A percentile compares a stretch with the other conserved stretches of the same genome.
phyloP scores from a whole-genome alignment of 2,329 filamentous ascomycete species.

The Arthrobotrys musiformis region DNA sequence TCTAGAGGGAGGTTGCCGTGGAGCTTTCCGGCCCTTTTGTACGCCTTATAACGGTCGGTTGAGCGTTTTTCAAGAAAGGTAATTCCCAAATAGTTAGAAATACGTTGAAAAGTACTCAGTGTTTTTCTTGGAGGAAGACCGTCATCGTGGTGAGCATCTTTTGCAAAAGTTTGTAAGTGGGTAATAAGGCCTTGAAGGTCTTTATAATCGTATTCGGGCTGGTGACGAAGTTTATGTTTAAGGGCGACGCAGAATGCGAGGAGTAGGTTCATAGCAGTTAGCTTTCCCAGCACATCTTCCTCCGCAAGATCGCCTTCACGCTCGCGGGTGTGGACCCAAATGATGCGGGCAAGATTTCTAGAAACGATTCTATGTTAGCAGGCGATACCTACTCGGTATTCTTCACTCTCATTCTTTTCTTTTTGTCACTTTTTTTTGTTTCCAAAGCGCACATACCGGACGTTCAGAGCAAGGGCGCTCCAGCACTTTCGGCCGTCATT shows the following conservation, averaged over 20 bases:
- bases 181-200: conserved; percentile 76
- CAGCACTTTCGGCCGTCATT: conserved; percentile 71
- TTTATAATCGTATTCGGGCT: conserved; percentile 80
- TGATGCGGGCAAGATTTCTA: conserved; percentile 73
- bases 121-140: conserved; percentile 63
- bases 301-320: conserved; percentile 71
- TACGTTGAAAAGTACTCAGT: conserved; percentile 19
- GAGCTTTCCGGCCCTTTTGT: conserved; percentile 68
- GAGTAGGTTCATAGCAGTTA: conserved; percentile 79
- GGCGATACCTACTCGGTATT: not conserved
- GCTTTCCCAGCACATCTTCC: conserved; percentile 75
- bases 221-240: conserved; percentile 85
- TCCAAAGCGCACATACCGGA: conserved; percentile 7
- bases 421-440: not conserved
- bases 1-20: conserved; percentile 84
- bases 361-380: conserved; percentile 62
- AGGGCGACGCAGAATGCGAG: conserved; percentile 80
- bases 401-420: not conserved
- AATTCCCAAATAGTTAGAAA: conserved; percentile 74
- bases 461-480: conserved; percentile 22
- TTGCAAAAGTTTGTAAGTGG: conserved; percentile 80
- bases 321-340: conserved; percentile 81
- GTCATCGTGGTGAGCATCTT: conserved; percentile 67
- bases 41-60: conserved; percentile 78
- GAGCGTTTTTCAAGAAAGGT: conserved; percentile 82